Percentiles rank a stretch among this genome's conserved stretches.
Evolutionary conservation across 2,329 filamentous ascomycete species (phyloP).

Genomic region (Chaetomiaceae sp.): DNA sequence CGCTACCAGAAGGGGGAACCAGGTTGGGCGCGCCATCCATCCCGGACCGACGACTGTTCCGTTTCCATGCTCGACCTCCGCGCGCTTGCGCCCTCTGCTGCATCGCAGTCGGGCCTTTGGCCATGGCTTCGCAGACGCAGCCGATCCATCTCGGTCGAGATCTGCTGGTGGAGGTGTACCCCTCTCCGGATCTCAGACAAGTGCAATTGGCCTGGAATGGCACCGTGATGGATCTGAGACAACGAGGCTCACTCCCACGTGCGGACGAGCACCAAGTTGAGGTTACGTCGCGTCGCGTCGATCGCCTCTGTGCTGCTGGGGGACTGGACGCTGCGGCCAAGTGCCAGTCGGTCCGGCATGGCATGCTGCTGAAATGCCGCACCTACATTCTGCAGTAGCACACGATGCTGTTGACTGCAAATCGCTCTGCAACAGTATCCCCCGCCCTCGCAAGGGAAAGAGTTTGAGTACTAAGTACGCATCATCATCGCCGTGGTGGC

Average conservation of each 20-base stretch:
- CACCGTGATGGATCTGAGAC: slow-evolving; percentile 5
- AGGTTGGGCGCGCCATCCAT: not conserved
- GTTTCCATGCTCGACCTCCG: slow-evolving; percentile 12
- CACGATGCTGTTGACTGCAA: too few species aligned
- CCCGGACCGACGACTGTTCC: slow-evolving; percentile 1
- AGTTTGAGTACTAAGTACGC: too few species aligned
- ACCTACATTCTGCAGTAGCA: not conserved
- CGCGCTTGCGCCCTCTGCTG: slow-evolving; percentile 1
- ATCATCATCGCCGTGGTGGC: too few species aligned
- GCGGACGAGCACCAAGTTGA: not conserved
- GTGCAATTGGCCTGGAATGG: slow-evolving; percentile 1
- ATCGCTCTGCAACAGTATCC: too few species aligned
- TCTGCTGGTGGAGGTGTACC: not conserved
- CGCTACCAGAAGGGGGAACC: not conserved
- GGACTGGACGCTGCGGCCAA: not conserved
- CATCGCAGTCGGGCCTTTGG: slow-evolving; percentile 21
- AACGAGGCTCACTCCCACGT: slow-evolving; percentile 2
- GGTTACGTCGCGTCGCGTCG: not conserved
- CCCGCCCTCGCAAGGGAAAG: too few species aligned
- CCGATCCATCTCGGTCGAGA: not conserved
- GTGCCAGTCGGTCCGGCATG: slow-evolving; percentile 6
- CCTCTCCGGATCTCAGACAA: slow-evolving; percentile 1
- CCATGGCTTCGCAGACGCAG: not conserved
- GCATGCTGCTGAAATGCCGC: not conserved
- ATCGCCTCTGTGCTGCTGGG: not conserved